Conservation (phyloP, 106 monocot genomes). For the Gastrodia elata region DNA sequence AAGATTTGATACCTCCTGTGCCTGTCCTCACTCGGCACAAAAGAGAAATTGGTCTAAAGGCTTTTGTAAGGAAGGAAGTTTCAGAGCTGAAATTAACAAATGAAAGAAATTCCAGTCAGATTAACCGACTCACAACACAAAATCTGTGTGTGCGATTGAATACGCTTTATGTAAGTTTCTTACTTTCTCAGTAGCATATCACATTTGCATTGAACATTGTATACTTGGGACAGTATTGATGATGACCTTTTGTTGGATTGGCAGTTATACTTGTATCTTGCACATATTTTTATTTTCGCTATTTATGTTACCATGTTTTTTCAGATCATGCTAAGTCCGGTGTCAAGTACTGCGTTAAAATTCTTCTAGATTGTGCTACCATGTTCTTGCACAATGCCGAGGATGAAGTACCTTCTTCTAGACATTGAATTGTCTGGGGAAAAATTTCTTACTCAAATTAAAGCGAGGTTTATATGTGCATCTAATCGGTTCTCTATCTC, state of each 20-base stretch:
- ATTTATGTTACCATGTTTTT: neutral
- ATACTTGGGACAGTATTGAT: neutral
- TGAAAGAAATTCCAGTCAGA: conserved; percentile 60
- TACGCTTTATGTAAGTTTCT: conserved; percentile 75
- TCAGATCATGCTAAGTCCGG: neutral
- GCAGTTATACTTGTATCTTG: neutral
- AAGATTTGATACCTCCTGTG: conserved; percentile 80
- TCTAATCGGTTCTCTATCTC: neutral
- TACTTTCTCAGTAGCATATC: neutral
- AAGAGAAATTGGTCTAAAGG: conserved; percentile 73
- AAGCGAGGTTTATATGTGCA: neutral
- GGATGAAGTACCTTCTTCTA: neutral
- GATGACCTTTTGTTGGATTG: neutral
- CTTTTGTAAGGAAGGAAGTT: conserved; percentile 74
- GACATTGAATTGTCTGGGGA: neutral
- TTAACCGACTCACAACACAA: conserved; percentile 51
- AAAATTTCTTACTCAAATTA: neutral
- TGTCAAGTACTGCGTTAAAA: neutral
- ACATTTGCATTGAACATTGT: neutral
- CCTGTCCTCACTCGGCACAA: conserved; percentile 86
- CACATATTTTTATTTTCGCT: too few relatives aligned
- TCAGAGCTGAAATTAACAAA: conserved; percentile 39
- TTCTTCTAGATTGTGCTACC: neutral
- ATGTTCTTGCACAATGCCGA: neutral
- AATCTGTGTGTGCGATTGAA: conserved; percentile 86